These are phyloP conservation scores for Mycena capillaripes DNA, from an alignment of 768 basidiomycete species.

Conservation along the genomic window DNA sequence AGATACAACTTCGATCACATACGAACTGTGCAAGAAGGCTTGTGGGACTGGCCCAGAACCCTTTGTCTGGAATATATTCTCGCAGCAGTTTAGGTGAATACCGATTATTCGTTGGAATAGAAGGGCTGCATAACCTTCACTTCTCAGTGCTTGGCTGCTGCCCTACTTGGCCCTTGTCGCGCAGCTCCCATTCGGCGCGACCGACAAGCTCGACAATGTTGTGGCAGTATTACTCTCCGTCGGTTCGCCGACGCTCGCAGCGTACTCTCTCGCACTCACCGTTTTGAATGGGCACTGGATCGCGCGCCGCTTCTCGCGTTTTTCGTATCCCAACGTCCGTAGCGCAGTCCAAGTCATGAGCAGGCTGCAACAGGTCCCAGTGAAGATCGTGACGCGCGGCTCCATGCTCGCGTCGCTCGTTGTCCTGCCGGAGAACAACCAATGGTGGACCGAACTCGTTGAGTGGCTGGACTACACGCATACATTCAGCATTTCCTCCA, in stretches of 20 bases:
- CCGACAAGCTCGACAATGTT: slow-evolving; percentile 49
- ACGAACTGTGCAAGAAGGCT: slow-evolving; percentile 37
- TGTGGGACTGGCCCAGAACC: slow-evolving; percentile 37
- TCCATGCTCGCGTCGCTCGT: slow-evolving; percentile 53
- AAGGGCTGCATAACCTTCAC: not conserved
- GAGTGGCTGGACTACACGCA: slow-evolving; percentile 50
- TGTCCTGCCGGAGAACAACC: slow-evolving; percentile 52
- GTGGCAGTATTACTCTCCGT: slow-evolving; percentile 53
- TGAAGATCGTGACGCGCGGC: slow-evolving; percentile 43
- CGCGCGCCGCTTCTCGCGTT: slow-evolving; percentile 41
- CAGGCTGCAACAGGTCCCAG: slow-evolving; percentile 56
- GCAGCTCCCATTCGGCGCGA: slow-evolving; percentile 58
- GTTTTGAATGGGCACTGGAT: slow-evolving; percentile 48
- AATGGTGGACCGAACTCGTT: slow-evolving; percentile 53
- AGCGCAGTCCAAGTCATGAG: slow-evolving; percentile 48
- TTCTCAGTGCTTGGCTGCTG: slow-evolving; percentile 52
- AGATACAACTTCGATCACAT: slow-evolving; percentile 37
- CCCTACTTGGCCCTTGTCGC: slow-evolving; percentile 59
- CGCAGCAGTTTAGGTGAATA: slow-evolving; percentile 45
- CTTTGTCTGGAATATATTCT: slow-evolving; percentile 45
- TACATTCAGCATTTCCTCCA: slow-evolving; percentile 57
- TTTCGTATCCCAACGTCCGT: slow-evolving; percentile 43
- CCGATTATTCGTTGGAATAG: not conserved
- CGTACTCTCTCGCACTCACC: slow-evolving; percentile 51
- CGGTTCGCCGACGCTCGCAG: slow-evolving; percentile 57